Evolutionary conservation across 2,329 filamentous ascomycete species (phyloP).

Genomic region (Monilinia aucupariae): DNA sequence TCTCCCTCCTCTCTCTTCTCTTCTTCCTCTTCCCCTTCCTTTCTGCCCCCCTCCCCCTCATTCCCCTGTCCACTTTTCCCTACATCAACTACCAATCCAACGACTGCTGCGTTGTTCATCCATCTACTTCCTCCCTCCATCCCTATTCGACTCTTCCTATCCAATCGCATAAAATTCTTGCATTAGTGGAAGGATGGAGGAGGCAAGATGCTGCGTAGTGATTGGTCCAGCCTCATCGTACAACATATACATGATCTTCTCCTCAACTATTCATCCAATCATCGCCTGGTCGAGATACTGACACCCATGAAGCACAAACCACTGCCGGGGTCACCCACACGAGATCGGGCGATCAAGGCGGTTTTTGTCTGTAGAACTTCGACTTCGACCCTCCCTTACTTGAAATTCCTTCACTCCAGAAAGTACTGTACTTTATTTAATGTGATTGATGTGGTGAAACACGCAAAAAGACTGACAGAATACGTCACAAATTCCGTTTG

Average conservation of each 20-base stretch:
- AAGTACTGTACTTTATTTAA: not conserved
- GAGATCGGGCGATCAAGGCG: slow-evolving; percentile 10
- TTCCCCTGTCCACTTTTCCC: not conserved
- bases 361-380: not conserved
- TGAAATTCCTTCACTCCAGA: not conserved
- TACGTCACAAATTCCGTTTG: not conserved
- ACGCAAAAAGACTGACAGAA: not conserved
- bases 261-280: not conserved
- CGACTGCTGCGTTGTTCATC: slow-evolving; percentile 6
- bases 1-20: not conserved
- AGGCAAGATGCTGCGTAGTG: not conserved
- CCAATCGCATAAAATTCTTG: not conserved
- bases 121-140: not conserved
- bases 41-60: not conserved
- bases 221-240: not conserved
- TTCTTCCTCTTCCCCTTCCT: too few species aligned
- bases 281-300: not conserved
- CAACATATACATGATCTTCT: not conserved
- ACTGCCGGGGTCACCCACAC: not conserved
- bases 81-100: not conserved
- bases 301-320: not conserved
- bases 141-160: not conserved
- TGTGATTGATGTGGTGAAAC: not conserved
- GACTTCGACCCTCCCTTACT: slow-evolving; percentile 7
- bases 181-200: not conserved